phyloP scores from a whole-genome alignment of 345 rosid genomes.

The Angophora floribunda region DNA sequence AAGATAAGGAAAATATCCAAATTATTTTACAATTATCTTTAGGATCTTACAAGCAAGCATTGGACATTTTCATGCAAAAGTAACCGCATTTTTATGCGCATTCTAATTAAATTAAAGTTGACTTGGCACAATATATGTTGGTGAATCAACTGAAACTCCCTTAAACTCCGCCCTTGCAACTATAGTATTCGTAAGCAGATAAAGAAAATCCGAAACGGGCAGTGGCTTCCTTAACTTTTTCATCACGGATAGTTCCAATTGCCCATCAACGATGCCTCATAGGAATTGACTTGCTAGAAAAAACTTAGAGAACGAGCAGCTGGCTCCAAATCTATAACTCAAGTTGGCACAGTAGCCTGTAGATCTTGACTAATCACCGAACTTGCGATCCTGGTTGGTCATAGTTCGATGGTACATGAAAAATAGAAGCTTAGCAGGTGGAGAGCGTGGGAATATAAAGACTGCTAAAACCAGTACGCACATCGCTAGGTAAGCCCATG shows the following conservation, averaged over 20 bases:
- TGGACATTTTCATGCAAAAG: background rate
- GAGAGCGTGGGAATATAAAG: background rate
- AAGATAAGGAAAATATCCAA: background rate
- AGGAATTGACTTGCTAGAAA: background rate
- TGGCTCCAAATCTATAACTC: background rate
- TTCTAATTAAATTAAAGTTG: background rate
- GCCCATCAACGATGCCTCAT: background rate
- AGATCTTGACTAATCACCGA: no score
- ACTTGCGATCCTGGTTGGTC: no score
- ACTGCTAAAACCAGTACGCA: background rate
- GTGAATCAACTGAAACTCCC: background rate
- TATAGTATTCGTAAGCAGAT: rapidly evolving
- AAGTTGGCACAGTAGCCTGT: no score
- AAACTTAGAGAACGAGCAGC: background rate
- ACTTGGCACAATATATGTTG: background rate
- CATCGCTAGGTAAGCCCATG: background rate
- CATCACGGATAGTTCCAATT: background rate
- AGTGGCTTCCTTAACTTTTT: background rate
- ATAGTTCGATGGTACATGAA: no score
- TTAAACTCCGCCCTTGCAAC: background rate
- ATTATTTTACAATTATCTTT: no score
- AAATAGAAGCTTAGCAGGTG: no score
- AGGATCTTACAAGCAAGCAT: background rate
- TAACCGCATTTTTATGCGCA: no score
- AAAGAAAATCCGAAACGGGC: background rate